Evolutionary conservation across 495 filamentous ascomycete genomes (phyloP).

Genomic region (Aspergillus haitiensis): DNA sequence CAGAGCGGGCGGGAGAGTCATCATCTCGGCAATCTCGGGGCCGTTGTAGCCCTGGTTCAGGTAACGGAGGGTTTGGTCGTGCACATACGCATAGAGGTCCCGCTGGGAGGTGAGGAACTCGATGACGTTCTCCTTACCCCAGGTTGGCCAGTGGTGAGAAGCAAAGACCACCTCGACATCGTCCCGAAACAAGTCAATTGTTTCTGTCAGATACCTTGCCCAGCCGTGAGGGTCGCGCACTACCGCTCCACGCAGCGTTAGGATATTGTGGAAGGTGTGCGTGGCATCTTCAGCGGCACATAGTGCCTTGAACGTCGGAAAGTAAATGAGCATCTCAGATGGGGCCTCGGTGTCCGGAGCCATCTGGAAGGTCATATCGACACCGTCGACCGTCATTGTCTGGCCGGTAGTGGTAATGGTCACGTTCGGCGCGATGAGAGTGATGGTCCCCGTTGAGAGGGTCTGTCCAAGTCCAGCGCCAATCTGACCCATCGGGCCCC

Average conservation of each 20-base stretch:
- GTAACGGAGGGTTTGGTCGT: constrained; percentile 37
- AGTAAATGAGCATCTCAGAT: constrained; percentile 29
- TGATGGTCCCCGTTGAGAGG: constrained; percentile 17
- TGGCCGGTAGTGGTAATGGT: constrained; percentile 23
- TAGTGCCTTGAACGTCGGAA: constrained; percentile 25
- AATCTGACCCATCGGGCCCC: constrained; percentile 22
- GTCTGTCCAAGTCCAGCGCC: constrained; percentile 25
- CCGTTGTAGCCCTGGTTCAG: constrained; percentile 32
- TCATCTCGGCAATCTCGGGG: constrained; percentile 36
- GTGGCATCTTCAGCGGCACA: constrained; percentile 29
- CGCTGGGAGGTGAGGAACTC: constrained; percentile 28
- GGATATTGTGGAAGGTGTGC: constrained; percentile 30
- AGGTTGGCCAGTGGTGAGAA: constrained; percentile 34
- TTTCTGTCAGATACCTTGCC: constrained; percentile 27
- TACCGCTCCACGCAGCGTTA: constrained; percentile 28
- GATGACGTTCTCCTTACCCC: constrained; percentile 24
- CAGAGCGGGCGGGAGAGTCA: constrained; percentile 31
- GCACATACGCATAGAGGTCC: constrained; percentile 38
- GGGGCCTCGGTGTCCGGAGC: constrained; percentile 28
- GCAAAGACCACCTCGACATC: constrained; percentile 26
- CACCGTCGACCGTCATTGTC: constrained; percentile 20
- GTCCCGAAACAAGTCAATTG: constrained; percentile 20
- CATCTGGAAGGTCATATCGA: constrained; percentile 30
- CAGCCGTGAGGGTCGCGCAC: constrained; percentile 28
- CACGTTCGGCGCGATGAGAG: constrained; percentile 25